A percentile compares a stretch with the other conserved stretches of the same genome.
phyloP scores from a whole-genome alignment of 805 yeast genomes.

The Candida ulmi region DNA sequence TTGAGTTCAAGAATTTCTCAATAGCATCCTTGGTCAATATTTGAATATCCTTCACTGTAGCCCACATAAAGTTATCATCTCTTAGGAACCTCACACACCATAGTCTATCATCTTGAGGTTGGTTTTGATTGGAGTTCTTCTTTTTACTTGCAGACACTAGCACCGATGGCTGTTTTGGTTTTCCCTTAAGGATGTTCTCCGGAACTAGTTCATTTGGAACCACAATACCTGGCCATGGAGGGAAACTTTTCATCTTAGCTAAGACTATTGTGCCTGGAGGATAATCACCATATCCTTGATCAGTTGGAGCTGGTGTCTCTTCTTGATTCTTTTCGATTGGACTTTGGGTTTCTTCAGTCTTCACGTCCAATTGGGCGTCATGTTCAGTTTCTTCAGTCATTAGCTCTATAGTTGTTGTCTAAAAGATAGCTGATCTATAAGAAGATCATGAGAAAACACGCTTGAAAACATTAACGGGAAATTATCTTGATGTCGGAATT shows the following conservation, averaged over 20 bases:
- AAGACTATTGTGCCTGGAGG: slow-evolving; percentile 54
- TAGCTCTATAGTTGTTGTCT: no score
- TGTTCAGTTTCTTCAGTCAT: no score
- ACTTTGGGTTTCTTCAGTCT: background rate
- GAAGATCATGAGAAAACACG: no score
- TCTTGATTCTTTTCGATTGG: background rate
- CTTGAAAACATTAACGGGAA: no score
- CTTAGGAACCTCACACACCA: slow-evolving; percentile 64
- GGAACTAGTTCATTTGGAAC: slow-evolving; percentile 59
- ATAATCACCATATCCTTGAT: slow-evolving; percentile 21
- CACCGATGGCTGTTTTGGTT: slow-evolving; percentile 36
- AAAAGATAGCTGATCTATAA: no score
- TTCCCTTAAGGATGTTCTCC: slow-evolving; percentile 40
- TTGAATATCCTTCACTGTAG: slow-evolving; percentile 45
- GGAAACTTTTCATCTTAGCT: slow-evolving; percentile 81
- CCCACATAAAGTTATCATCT: slow-evolving; percentile 73
- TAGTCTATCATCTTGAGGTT: slow-evolving; percentile 9
- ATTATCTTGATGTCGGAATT: no score
- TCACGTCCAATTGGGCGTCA: no score
- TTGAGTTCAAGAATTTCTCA: slow-evolving; percentile 29
- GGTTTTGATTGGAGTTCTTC: slow-evolving; percentile 1
- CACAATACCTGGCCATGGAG: slow-evolving; percentile 90
- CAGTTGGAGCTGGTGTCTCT: no score
- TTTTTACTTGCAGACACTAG: slow-evolving; percentile 6
- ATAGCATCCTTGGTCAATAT: slow-evolving; percentile 38